Evolutionary conservation across 257 asterid genomes (phyloP).

Genomic region (Scutellaria baicalensis): DNA sequence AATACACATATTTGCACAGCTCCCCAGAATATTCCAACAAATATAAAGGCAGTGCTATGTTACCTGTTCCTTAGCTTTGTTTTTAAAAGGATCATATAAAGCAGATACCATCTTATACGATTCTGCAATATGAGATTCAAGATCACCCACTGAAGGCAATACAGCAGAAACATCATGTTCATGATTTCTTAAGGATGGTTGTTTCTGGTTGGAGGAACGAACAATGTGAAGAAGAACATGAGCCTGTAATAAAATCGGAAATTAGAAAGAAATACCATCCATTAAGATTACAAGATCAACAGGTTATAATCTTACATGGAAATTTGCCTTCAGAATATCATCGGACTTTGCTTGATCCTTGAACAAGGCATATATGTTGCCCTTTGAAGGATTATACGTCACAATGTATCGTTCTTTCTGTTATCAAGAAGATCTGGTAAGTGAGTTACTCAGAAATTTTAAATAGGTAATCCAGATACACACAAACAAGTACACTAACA

Average conservation of each 20-base stretch:
- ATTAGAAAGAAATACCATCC: conserved; percentile 16
- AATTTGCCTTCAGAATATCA: conserved; percentile 92
- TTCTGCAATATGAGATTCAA: conserved; percentile 71
- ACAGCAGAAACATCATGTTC: conserved; percentile 35
- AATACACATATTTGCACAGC: neutral
- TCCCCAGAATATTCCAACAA: neutral
- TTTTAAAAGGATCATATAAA: conserved; percentile 80
- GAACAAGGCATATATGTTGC: conserved; percentile 75
- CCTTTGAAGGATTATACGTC: conserved; percentile 80
- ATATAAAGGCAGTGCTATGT: neutral
- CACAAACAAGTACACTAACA: conserved; percentile 9
- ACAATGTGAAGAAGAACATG: conserved; percentile 88
- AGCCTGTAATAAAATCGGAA: conserved; percentile 51
- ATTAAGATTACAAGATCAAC: conserved; percentile 6
- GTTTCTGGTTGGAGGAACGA: conserved; percentile 42
- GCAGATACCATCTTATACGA: conserved; percentile 94
- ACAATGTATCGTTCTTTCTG: conserved; percentile 86
- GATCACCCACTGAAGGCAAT: conserved; percentile 46
- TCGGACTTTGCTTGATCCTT: conserved; percentile 97
- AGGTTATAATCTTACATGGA: conserved; percentile 62
- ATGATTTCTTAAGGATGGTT: conserved; percentile 28
- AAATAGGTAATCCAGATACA: neutral
- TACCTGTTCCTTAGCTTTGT: conserved; percentile 90
- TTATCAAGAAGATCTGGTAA: conserved; percentile 10
- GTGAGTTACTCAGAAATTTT: neutral